Conservation (phyloP, 2,329 filamentous ascomycete species). For the Purpureocillium lavendulum region DNA sequence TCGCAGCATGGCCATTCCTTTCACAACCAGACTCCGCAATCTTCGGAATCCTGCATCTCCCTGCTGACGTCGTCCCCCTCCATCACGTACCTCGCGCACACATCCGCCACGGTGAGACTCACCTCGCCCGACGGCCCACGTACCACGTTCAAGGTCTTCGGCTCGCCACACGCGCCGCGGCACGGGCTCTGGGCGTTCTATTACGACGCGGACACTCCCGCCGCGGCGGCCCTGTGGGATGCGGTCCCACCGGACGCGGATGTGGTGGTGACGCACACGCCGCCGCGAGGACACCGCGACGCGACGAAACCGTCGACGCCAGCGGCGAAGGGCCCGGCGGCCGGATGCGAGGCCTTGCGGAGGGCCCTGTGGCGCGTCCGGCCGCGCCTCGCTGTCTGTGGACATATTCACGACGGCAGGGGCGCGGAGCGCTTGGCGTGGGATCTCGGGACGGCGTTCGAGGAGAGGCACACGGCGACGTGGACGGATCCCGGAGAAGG, state of each 20-base stretch:
- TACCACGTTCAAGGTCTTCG: constrained; percentile 59
- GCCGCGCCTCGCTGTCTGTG: constrained; percentile 59
- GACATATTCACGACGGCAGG: constrained; percentile 63
- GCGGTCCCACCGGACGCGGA: constrained; percentile 53
- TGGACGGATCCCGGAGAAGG: constrained; percentile 54
- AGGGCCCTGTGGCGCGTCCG: constrained; percentile 50
- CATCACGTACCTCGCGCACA: constrained; percentile 59
- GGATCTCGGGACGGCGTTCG: constrained; percentile 39
- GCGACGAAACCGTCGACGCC: constrained; percentile 25
- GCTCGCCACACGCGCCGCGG: constrained; percentile 57
- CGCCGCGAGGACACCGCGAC: constrained; percentile 53
- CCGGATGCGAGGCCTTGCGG: constrained; percentile 53
- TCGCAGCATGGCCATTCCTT: constrained; percentile 40
- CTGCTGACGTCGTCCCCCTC: constrained; percentile 45
- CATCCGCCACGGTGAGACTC: constrained; percentile 45
- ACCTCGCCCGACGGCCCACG: constrained; percentile 42
- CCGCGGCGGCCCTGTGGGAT: constrained; percentile 43
- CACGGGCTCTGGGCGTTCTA: constrained; percentile 58
- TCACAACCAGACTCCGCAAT: constrained; percentile 48
- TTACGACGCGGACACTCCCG: constrained; percentile 32
- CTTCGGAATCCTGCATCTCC: constrained; percentile 41
- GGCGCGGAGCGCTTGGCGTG: constrained; percentile 57
- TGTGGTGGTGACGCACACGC: constrained; percentile 64
- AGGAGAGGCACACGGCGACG: constrained; percentile 30
- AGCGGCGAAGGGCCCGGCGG: constrained; percentile 19